Base-by-base conservation (phyloP, 495 filamentous ascomycete genomes). In the Podospora anserina region DNA sequence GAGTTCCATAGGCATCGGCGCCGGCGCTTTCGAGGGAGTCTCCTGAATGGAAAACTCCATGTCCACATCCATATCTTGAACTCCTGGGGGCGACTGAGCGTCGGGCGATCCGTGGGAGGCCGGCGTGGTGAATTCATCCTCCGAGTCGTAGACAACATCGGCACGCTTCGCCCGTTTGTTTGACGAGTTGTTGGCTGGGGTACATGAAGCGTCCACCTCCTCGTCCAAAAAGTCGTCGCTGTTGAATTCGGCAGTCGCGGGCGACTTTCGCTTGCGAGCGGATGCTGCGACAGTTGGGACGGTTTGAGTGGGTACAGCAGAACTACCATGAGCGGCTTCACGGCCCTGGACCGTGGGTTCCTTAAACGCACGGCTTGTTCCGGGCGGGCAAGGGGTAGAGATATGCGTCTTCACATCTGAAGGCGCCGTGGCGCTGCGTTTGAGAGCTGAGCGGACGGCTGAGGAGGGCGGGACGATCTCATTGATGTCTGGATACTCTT, bases 101-200 rank as follows among this genome's bases (percentile, higher is more conserved):
- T 58, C 55, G 23, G 55, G 55, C 55, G 55, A 58, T 58, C n/a
- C n/a, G 23, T 58, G n/a, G 23, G 55, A 26, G 20, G 15, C n/a
- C 18, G 55, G 55, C n/a, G 55, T 58, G n/a, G 55, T 58, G 55
- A 58, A 58, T n/a, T 58, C 55, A 58, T 58, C 68, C 11, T 67
- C 58, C 4, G 85, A 87, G 68, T 87, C 85, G 69, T 76, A 69
- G 27, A 85, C 80, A 28, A 80, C 63, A 5, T 74, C 72, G 16
- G 75, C 69, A 9, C 62, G 63, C 54, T 64, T 67, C 3, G 67
- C 26, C 32, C 62, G 39, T 13, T 49, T 77, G 44, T 70, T 70
- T 11, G 65, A 3, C 27, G 28, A 32, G 23, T 72, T 65, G 2
- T 65, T 69, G 66, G 54, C 18, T 7, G 26, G 2, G 28, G 63